Evolutionary conservation across 2,329 filamentous ascomycete species (phyloP).

Genomic region (Trichoderma sp.): DNA sequence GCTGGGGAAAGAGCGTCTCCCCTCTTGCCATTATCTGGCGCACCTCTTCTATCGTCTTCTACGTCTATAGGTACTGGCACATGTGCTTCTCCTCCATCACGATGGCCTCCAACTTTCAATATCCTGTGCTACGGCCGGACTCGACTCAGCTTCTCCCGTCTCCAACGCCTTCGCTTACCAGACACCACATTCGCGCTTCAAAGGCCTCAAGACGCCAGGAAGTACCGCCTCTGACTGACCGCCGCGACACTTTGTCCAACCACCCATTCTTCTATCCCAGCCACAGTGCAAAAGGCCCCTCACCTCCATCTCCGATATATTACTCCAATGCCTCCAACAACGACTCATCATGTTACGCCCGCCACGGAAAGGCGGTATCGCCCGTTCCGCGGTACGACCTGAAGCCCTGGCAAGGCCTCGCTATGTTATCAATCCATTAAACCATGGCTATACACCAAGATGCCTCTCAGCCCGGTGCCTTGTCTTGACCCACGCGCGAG

Average conservation of each 20-base stretch:
- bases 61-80: not conserved
- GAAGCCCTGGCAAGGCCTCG: not conserved
- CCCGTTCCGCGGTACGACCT: slow-evolving; percentile 8
- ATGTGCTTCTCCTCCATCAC: not conserved
- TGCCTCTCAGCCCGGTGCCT: not conserved
- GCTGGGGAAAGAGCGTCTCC: slow-evolving; percentile 10
- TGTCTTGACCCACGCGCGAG: not conserved
- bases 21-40: not conserved
- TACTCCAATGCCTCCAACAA: not conserved
- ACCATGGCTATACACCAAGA: not conserved
- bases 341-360: not conserved
- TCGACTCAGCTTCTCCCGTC: not conserved
- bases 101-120: not conserved
- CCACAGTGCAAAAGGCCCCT: slow-evolving; percentile 23
- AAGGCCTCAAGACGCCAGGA: not conserved
- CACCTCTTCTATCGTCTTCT: not conserved
- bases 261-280: slow-evolving; percentile 7
- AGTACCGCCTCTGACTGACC: not conserved
- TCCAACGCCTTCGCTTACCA: not conserved
- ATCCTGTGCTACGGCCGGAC: not conserved
- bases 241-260: slow-evolving; percentile 5
- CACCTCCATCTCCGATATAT: slow-evolving; percentile 17
- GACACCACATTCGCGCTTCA: not conserved
- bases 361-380: not conserved
- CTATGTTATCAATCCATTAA: not conserved